Base-by-base conservation (phyloP, 345 rosid species). In the Balakata baccata region DNA sequence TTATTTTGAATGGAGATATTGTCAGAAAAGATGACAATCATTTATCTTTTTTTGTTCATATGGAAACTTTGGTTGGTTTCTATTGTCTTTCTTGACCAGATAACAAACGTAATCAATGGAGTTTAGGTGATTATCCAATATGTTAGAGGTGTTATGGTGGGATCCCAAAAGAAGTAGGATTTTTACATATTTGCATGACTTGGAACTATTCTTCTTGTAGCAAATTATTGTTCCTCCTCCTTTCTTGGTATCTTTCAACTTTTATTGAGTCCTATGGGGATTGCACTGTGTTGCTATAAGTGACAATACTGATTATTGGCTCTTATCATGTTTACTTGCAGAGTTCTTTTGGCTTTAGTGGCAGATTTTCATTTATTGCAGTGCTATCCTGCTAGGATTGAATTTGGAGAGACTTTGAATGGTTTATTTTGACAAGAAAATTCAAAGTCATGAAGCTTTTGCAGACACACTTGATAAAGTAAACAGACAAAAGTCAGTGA, bases 401-500 rank as follows among this genome's bases (percentile, higher is more conserved):
- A 22, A 18, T 20, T 64, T 11, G 37, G 51, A 52, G 25, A 37
- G 38, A 29, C 34, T 29, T 11, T 29, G 62, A 53, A 18, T 45
- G 5, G 57, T 34, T 34, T 74, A 34, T 20, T 49, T 72, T 20
- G 59, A 68, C 72, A 23, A 46, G n/a, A 65, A 53, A 64, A 43
- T 13, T 18, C 25, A 18, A 4, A 20, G 22, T 13, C 72, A 58
- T 59, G 29, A n/a, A 58, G 64, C n/a, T 50, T 17, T 72, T 20
- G 61, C 47, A 11, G 67, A 17, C 6, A 61, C 46, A 14, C n/a
- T 60, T 43, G 6, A 2, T 34, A 47, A 67, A 68, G 67, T 29
- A 39, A 1, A 53, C 18, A 18, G 79, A 50, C 75, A 75, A 71
- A 61, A 70, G 13, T 11, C 54, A 39, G 75, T 71, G 82, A 63